A percentile compares a stretch with the other conserved stretches of the same genome.
phyloP scores from a whole-genome alignment of 1,284 basidiomycete species.

The Fomitopsis schrenkii region DNA sequence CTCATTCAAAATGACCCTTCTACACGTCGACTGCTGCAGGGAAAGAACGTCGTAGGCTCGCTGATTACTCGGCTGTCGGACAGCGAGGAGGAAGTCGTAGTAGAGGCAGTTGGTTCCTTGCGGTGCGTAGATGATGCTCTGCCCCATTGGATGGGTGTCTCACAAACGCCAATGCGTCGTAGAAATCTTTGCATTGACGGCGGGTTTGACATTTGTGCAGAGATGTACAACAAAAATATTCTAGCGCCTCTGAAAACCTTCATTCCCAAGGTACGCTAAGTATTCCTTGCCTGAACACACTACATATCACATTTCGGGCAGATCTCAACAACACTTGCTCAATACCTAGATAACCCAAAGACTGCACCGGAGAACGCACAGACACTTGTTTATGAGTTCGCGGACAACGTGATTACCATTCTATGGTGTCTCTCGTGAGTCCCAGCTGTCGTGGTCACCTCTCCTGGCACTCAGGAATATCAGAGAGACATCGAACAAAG shows the following conservation, averaged over 20 bases:
- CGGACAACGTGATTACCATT: conserved; percentile 87
- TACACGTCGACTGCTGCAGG: conserved; percentile 83
- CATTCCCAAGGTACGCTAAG: conserved; percentile 59
- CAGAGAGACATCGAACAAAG: conserved; percentile 91
- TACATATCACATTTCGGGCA: conserved; percentile 26
- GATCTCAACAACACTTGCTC: conserved; percentile 74
- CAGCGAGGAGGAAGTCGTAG: conserved; percentile 79
- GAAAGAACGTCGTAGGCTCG: conserved; percentile 85
- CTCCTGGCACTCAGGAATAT: conserved; percentile 28
- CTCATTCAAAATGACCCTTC: conserved; percentile 87
- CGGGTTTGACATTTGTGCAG: conserved; percentile 88
- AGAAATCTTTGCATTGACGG: conserved; percentile 94
- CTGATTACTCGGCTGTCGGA: conserved; percentile 84
- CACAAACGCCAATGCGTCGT: neutral
- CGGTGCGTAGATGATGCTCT: conserved; percentile 43
- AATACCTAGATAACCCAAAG: conserved; percentile 58
- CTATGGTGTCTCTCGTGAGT: conserved; percentile 91
- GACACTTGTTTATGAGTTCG: conserved; percentile 79
- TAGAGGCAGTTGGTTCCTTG: conserved; percentile 82
- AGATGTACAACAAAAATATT: conserved; percentile 96
- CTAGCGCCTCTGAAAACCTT: conserved; percentile 71
- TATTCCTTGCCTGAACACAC: neutral
- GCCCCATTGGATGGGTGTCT: neutral
- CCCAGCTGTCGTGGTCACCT: neutral
- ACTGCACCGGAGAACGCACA: conserved; percentile 62